Percentiles rank a stretch among this genome's conserved stretches.
Conservation (phyloP, 495 filamentous ascomycete genomes). For the Penicillium cosmopolitanum region DNA sequence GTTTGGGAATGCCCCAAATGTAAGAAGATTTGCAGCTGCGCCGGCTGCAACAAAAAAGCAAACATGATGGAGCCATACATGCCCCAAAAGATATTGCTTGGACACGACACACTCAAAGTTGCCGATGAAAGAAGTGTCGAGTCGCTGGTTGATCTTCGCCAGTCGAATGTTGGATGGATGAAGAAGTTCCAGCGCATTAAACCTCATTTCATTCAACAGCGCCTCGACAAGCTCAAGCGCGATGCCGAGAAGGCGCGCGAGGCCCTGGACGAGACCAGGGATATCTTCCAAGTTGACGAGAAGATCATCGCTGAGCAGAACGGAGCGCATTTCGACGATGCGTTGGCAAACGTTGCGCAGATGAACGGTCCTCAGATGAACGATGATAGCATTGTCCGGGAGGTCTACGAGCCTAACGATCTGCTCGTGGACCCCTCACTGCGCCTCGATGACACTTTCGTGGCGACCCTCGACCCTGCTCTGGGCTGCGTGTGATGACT, state of each 20-base stretch:
- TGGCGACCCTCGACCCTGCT: neutral
- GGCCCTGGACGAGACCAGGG: neutral
- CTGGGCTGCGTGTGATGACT: neutral
- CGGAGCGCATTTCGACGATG: neutral
- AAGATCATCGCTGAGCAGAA: neutral
- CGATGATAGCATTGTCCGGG: neutral
- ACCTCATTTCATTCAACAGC: conserved; percentile 25
- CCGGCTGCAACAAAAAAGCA: conserved; percentile 63
- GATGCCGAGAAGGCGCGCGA: conserved; percentile 49
- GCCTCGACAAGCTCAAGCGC: conserved; percentile 50
- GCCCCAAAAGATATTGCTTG: conserved; percentile 80
- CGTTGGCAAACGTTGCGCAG: neutral
- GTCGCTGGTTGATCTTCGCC: conserved; percentile 79
- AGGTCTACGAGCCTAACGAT: conserved; percentile 9
- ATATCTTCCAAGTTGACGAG: neutral
- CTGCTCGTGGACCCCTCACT: conserved; percentile 59
- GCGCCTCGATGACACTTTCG: neutral
- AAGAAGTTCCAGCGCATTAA: conserved; percentile 57
- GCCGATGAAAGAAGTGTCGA: conserved; percentile 90
- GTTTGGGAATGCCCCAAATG: conserved; percentile 90
- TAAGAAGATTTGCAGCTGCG: conserved; percentile 80
- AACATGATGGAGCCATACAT: conserved; percentile 69
- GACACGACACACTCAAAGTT: conserved; percentile 84
- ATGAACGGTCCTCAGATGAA: neutral
- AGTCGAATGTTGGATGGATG: conserved; percentile 81